Percentiles rank a stretch among this genome's conserved stretches.
Conservation (phyloP, 2,329 filamentous ascomycete species). For the Colletotrichum sp. region DNA sequence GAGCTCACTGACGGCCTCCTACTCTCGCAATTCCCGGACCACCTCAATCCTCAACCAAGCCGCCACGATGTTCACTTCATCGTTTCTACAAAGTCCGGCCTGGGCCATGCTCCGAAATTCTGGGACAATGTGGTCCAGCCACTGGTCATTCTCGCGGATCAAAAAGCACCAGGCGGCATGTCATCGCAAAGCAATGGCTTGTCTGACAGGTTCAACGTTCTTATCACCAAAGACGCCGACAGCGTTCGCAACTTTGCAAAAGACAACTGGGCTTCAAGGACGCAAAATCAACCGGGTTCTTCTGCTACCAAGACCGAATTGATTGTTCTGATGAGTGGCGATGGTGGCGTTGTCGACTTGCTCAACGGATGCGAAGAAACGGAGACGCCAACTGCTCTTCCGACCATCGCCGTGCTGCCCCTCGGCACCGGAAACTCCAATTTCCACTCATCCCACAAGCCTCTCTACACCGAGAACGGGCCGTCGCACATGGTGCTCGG, state of each 20-base stretch:
- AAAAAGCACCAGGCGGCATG: background rate
- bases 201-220: conserved; percentile 51
- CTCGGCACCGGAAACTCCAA: conserved; percentile 71
- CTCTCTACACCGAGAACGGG: conserved; percentile 49
- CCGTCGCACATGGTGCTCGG: conserved; percentile 52
- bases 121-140: conserved; percentile 62
- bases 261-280: conserved; percentile 35
- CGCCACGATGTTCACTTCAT: conserved; percentile 60
- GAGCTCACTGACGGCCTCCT: conserved; percentile 40
- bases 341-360: conserved; percentile 85
- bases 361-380: conserved; percentile 64
- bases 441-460: conserved; percentile 66
- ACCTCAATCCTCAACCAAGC: conserved; percentile 29
- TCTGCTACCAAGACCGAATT: conserved; percentile 44
- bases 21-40: conserved; percentile 40
- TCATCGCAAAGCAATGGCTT: background rate
- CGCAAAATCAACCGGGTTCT: conserved; percentile 26
- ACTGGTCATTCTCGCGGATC: conserved; percentile 50
- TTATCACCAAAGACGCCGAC: conserved; percentile 66
- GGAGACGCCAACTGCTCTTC: conserved; percentile 26
- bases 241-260: conserved; percentile 69
- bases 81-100: conserved; percentile 71
- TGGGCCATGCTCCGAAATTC: conserved; percentile 59
- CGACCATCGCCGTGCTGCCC: conserved; percentile 60
- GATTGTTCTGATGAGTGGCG: conserved; percentile 82